Percentiles rank a stretch among this genome's conserved stretches.
Evolutionary conservation across 2,329 filamentous ascomycete species (phyloP).

Genomic region (Fusarium austroafricanum): DNA sequence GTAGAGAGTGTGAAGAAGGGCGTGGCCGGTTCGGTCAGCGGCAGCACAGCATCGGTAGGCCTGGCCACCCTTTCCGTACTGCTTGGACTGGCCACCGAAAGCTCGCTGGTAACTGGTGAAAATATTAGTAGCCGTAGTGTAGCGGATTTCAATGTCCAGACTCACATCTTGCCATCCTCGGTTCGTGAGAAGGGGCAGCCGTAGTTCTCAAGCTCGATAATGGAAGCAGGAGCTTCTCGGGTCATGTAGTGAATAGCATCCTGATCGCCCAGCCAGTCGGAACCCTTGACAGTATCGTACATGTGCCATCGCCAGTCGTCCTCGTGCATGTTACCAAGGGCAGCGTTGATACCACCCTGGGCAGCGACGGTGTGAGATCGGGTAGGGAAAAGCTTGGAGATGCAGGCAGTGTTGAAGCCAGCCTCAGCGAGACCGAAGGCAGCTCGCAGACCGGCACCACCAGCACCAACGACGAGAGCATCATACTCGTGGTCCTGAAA

Average conservation of each 20-base stretch:
- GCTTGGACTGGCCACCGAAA: conserved; percentile 96
- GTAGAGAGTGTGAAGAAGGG: conserved; percentile 97
- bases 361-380: conserved; percentile 86
- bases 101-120: conserved; percentile 88
- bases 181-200: conserved; percentile 97
- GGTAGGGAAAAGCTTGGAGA: conserved; percentile 88
- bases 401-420: conserved; percentile 90
- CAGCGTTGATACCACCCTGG: conserved; percentile 88
- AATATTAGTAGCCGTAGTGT: conserved; percentile 30
- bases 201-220: conserved; percentile 97
- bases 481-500: conserved; percentile 95
- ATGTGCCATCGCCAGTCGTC: conserved; percentile 99
- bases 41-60: conserved; percentile 97
- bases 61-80: conserved; percentile 96
- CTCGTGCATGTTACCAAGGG: conserved; percentile 95
- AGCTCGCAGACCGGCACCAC: conserved; percentile 83
- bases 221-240: conserved; percentile 88
- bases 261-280: conserved; percentile 97
- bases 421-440: conserved; percentile 89
- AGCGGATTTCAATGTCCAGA: conserved; percentile 22
- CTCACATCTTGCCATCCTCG: conserved; percentile 92
- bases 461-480: conserved; percentile 91
- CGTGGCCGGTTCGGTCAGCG: conserved; percentile 96
- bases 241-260: conserved; percentile 99
- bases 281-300: conserved; percentile 99